phyloP scores from a whole-genome alignment of 768 basidiomycete species.

The Auriculariales sp. region DNA sequence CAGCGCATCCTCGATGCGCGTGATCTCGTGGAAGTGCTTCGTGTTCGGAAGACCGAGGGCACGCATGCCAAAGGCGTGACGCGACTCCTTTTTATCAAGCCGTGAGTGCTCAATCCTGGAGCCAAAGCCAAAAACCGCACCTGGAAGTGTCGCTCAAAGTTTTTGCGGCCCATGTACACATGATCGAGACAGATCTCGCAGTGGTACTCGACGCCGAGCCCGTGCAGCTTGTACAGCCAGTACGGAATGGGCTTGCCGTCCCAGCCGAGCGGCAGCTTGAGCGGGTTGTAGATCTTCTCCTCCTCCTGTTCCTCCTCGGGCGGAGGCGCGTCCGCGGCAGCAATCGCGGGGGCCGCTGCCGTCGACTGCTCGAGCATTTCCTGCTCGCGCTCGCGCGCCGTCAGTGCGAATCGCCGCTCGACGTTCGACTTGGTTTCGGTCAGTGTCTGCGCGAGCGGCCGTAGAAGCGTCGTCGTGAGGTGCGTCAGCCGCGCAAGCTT shows the following conservation, averaged over 20 bases:
- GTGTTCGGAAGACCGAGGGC: constrained; percentile 95
- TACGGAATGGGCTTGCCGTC: constrained; percentile 99
- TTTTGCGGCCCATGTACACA: constrained; percentile 89
- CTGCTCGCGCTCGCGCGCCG: constrained; percentile 93
- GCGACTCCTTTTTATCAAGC: constrained; percentile 49
- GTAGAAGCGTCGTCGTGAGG: constrained; percentile 53
- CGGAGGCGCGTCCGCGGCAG: constrained; percentile 30
- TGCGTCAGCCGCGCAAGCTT: constrained; percentile 59
- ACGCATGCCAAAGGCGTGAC: constrained; percentile 97
- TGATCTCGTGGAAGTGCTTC: constrained; percentile 98
- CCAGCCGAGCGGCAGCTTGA: constrained; percentile 93
- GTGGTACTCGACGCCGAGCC: constrained; percentile 91
- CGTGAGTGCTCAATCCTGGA: constrained; percentile 10
- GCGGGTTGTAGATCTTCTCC: constrained; percentile 93
- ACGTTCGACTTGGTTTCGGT: constrained; percentile 92
- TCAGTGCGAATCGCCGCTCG: constrained; percentile 90
- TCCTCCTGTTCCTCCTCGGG: constrained; percentile 81
- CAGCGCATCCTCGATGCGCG: constrained; percentile 90
- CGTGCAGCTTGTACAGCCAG: constrained; percentile 96
- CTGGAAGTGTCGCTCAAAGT: constrained; percentile 18
- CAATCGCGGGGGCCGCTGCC: constrained; percentile 29
- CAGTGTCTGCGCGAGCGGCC: constrained; percentile 45
- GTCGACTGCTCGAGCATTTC: constrained; percentile 64
- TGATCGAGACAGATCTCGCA: constrained; percentile 97
- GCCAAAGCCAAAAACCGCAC: constrained; percentile 20